Evolutionary conservation across 2,329 filamentous ascomycete species (phyloP), one percentile per base, ranked within the genome.

Genomic region (Aspergillus vadensis): DNA sequence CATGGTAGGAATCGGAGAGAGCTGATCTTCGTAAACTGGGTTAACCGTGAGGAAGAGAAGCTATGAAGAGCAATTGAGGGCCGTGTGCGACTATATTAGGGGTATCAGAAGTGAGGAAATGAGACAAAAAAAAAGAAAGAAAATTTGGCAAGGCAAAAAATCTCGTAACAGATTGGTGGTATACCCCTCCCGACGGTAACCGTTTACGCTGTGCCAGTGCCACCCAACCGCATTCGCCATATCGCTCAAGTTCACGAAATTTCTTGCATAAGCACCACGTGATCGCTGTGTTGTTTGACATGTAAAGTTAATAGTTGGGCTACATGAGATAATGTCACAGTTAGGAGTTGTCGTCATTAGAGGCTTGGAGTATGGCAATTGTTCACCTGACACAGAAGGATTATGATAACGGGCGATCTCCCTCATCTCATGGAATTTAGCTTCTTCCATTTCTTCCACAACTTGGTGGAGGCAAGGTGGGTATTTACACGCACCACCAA

Each of bases 1-100:
- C 81, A 83, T 83, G 55, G 48, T 73, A 10, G 47, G 27, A 12
- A 30, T 32, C 47, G 47, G 25, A 49, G 21, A n/a, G 4, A n/a
- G 21, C 23, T 30, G 44, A 23, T 17, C 4, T 50, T 30, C 17
- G 47, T 30, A 12, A 12, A 14, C 32, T 30, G 15, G 7, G n/a
- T n/a, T 17, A 2, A 17, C 12, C 25, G 47, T 50, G 32, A 12
- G 2, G 25, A 50, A 10, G 10, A 30, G 10, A 4, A n/a, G 9
- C 9, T 5, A 27, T 12, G 25, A 14, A 50, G 30, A 10, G 47
- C 17, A 17, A 17, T 50, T 30, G 23, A 30, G 30, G 47, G 8
- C 12, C 23, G 25, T 17, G n/a, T 32, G 23, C 27, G 25, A 27
- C 9, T 50, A 56, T 48, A 27, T 17, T 30, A 17, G 32, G 57